Evolutionary conservation across 495 filamentous ascomycete species (phyloP).

Genomic region (Penicillium odoratum): DNA sequence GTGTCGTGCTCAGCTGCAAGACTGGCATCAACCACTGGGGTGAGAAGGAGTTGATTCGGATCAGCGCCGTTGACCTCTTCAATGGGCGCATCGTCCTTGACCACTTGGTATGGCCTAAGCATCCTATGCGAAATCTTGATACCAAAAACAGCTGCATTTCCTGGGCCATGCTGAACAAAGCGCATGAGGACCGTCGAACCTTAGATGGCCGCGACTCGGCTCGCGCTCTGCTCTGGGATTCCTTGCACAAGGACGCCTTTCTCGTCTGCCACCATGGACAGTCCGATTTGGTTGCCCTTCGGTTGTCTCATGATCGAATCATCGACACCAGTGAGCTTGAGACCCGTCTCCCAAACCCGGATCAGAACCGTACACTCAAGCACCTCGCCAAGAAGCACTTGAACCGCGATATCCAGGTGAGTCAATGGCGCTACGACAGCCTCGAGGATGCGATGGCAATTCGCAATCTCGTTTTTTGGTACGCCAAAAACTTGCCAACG

Average conservation of each 20-base stretch:
- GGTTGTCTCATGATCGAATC: constrained; percentile 25
- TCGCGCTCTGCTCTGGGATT: constrained; percentile 30
- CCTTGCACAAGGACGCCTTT: constrained; percentile 36
- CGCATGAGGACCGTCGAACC: constrained; percentile 10
- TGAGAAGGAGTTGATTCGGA: constrained; percentile 39
- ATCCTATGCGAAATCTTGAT: constrained; percentile 39
- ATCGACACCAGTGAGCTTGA: constrained; percentile 33
- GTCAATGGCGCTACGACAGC: constrained; percentile 30
- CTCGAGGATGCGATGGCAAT: constrained; percentile 44
- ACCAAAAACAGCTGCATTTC: constrained; percentile 41
- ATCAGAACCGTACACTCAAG: constrained; percentile 29
- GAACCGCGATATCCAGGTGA: constrained; percentile 25
- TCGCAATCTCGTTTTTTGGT: constrained; percentile 37
- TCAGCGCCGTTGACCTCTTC: constrained; percentile 47
- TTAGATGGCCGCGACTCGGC: constrained; percentile 35
- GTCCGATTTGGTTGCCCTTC: constrained; percentile 30
- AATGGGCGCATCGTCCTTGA: constrained; percentile 43
- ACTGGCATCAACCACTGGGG: constrained; percentile 37
- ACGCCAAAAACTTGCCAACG: constrained; percentile 14
- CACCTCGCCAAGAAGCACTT: constrained; percentile 26
- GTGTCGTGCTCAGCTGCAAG: constrained; percentile 21
- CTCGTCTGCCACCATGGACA: constrained; percentile 33
- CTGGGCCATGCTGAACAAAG: constrained; percentile 19
- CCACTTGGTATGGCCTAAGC: constrained; percentile 38
- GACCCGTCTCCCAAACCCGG: neutral